Base-by-base conservation (phyloP, 129 eudicot species). In the Chrysanthemum lavandulifolium region DNA sequence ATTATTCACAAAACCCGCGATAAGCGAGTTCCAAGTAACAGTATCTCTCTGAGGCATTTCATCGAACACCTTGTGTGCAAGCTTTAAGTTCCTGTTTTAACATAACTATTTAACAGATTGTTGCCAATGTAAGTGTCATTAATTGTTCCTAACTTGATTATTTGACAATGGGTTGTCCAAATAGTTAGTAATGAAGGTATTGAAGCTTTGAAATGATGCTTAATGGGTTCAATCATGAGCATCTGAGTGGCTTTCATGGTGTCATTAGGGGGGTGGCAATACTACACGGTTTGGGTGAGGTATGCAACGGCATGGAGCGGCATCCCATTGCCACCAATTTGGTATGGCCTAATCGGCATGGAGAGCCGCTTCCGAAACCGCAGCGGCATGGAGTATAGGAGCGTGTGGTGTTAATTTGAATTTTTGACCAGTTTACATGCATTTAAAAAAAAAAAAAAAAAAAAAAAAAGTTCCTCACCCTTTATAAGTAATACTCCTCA, bases 1-100 rank as follows among this genome's bases (percentile, higher is more conserved):
- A 15, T 61, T 68, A 51, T 83, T 87, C n/a, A 88, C 88, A 54
- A 86, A 88, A 10, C 91, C 96, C 45, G 97, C 58, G 16, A 93
- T 79, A 76, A 90, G 48, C 52, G 93, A 74, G 81, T 93, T 93
- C 98, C 98, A 93, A 54, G 97, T 78, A 69, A 82, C 91, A 19
- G 85, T 50, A 73, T 93, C 97, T 78, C 81, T 82, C 10, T 84
- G 83, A 48, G 86, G 86, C 76, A 93, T 90, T 81, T 90, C 91
- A 71, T 82, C 91, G 90, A 93, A 93, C 89, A 93, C 19, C 58
- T 90, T 79, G 73, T 53, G 81, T 47, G 96, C 96, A 77, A 6
- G 10, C n/a, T 58, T 63, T 49, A 86, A 57, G 25, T 84, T 80
- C 40, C 68, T 78, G 87, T 80, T 82, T 76, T 94, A 15, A 82